Evolutionary conservation across 805 yeast species (phyloP).

Genomic region (Yamadazyma laniorum): DNA sequence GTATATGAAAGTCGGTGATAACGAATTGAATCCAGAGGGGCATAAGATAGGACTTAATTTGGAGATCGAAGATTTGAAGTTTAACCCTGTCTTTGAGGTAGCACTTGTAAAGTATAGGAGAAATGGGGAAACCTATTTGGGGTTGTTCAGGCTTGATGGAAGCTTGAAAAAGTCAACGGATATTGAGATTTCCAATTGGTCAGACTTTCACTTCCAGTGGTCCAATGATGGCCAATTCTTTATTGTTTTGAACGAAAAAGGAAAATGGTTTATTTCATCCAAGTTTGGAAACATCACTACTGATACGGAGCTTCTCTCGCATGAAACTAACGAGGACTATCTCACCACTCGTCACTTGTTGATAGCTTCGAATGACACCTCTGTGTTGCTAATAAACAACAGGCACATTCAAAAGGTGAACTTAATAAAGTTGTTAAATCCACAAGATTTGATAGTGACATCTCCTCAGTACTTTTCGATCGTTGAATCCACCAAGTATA

Average conservation of each 20-base stretch:
- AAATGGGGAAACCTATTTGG: neutral
- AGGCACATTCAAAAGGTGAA: conserved; percentile 22
- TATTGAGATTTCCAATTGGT: conserved; percentile 5
- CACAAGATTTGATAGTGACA: conserved; percentile 19
- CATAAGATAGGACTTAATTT: conserved; percentile 11
- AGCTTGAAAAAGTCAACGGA: conserved; percentile 5
- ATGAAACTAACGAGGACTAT: conserved; percentile 17
- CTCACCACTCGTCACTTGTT: conserved; percentile 1
- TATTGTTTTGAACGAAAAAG: conserved; percentile 18
- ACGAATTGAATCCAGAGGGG: conserved; percentile 16
- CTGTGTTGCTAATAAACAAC: conserved; percentile 15
- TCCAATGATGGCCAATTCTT: conserved; percentile 38
- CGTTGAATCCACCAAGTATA: conserved; percentile 11
- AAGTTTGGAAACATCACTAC: conserved; percentile 34
- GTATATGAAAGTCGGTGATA: conserved; percentile 11
- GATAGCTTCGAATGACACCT: conserved; percentile 4
- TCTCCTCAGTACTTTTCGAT: conserved; percentile 28
- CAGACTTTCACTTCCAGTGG: conserved; percentile 22
- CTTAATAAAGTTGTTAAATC: conserved; percentile 15
- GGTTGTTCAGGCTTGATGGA: conserved; percentile 17
- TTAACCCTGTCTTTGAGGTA: conserved; percentile 25
- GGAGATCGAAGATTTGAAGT: conserved; percentile 11
- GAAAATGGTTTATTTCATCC: conserved; percentile 32
- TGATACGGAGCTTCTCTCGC: conserved; percentile 22
- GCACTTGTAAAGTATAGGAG: conserved; percentile 14